Percentiles rank a stretch among this genome's conserved stretches.
Conservation (phyloP, 495 filamentous ascomycete species). For the Baudoinia panamericana region DNA sequence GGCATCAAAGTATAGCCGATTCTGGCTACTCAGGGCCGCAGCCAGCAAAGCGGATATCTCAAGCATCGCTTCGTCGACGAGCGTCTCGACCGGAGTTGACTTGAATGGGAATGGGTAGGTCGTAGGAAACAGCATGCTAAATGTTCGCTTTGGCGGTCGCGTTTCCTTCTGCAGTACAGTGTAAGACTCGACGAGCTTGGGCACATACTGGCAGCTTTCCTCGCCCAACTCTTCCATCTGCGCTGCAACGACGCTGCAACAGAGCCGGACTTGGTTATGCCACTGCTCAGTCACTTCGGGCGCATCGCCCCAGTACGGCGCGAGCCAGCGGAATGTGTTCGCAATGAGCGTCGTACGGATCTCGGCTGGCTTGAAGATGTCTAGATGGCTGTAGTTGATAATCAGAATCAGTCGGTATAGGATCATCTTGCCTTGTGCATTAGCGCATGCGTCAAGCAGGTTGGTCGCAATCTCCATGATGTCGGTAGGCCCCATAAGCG, state of each 20-base stretch:
- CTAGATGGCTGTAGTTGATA: conserved; percentile 69
- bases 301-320: conserved; percentile 77
- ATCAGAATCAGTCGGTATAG: conserved; percentile 88
- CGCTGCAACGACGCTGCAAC: conserved; percentile 77
- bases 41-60: conserved; percentile 83
- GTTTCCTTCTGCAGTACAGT: conserved; percentile 54
- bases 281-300: conserved; percentile 67
- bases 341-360: conserved; percentile 58
- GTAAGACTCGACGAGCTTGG: conserved; percentile 83
- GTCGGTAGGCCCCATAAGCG: conserved; percentile 64
- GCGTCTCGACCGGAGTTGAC: conserved; percentile 43
- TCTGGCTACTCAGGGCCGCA: conserved; percentile 53
- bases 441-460: conserved; percentile 82
- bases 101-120: conserved; percentile 80
- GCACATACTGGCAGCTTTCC: conserved; percentile 72
- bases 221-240: conserved; percentile 68
- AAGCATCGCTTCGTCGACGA: conserved; percentile 79
- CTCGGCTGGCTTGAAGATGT: conserved; percentile 63
- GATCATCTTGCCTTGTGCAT: conserved; percentile 84
- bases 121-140: conserved; percentile 80
- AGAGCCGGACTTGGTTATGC: conserved; percentile 83
- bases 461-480: conserved; percentile 82
- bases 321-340: conserved; percentile 82
- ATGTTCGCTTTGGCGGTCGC: conserved; percentile 48
- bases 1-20: conserved; percentile 47